Evolutionary conservation across 371 early-diverging fungal genomes (phyloP).

Genomic region (Saksenaea vasiformis): DNA sequence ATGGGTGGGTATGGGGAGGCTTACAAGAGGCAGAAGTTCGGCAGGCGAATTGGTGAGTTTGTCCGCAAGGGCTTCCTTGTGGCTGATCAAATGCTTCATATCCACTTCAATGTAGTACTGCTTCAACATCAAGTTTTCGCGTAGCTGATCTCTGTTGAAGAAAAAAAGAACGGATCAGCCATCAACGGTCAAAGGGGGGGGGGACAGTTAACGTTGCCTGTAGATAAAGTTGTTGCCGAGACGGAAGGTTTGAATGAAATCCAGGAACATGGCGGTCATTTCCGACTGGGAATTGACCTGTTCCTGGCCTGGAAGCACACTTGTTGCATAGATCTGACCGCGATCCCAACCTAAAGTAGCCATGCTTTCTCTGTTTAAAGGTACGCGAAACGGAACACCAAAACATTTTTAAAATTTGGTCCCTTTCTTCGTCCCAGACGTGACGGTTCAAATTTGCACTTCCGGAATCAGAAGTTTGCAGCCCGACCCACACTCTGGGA

Average conservation of each 20-base stretch:
- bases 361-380: conserved; percentile 22
- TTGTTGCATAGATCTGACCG: conserved; percentile 73
- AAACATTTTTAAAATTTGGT: background rate
- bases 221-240: conserved; percentile 78
- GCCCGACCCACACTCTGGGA: too few relatives aligned
- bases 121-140: conserved; percentile 76
- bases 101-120: conserved; percentile 84
- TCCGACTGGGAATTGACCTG: conserved; percentile 55
- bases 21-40: conserved; percentile 81
- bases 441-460: too few relatives aligned
- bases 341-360: conserved; percentile 81
- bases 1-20: too few relatives aligned
- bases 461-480: too few relatives aligned
- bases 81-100: conserved; percentile 80
- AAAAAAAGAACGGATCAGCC: background rate
- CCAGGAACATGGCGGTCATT: conserved; percentile 61
- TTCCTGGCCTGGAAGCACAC: conserved; percentile 65
- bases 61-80: conserved; percentile 82
- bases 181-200: background rate
- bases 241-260: conserved; percentile 79
- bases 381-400: background rate
- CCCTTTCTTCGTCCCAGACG: background rate
- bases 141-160: conserved; percentile 82
- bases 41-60: conserved; percentile 75
- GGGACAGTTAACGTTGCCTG: conserved; percentile 48